phyloP scores from a whole-genome alignment of 768 basidiomycete species.

The Lyophyllum semitale region DNA sequence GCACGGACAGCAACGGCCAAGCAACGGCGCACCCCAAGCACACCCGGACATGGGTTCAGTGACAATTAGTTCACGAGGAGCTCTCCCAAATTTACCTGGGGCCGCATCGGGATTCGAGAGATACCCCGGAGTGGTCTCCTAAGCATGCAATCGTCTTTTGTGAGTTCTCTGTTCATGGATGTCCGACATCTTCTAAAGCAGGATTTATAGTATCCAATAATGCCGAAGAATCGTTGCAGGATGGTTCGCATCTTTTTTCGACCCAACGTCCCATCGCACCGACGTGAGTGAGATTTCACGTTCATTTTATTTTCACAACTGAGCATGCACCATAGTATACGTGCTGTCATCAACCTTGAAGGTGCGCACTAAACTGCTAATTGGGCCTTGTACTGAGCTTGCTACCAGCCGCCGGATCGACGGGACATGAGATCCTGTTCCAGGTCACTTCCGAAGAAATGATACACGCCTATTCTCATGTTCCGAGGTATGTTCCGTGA shows the following conservation, averaged over 20 bases:
- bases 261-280: conserved; percentile 80
- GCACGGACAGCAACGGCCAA: no score
- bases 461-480: conserved; percentile 87
- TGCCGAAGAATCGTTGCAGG: conserved; percentile 93
- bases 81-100: no score
- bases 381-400: not conserved
- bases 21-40: no score
- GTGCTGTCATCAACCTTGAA: conserved; percentile 90
- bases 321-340: conserved; percentile 52
- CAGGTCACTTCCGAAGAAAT: conserved; percentile 96
- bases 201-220: conserved; percentile 82
- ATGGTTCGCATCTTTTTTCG: conserved; percentile 90
- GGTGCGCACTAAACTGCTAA: conserved; percentile 43
- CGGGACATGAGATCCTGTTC: conserved; percentile 88
- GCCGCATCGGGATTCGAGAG: no score
- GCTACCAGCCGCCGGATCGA: conserved; percentile 75
- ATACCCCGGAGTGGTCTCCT: conserved; percentile 70
- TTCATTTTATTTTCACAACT: not conserved
- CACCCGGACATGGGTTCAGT: no score
- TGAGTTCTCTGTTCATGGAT: conserved; percentile 37
- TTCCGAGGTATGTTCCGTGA: conserved; percentile 62
- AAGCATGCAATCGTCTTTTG: conserved; percentile 80
- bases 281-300: conserved; percentile 55
- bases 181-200: not conserved
- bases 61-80: no score